These are phyloP conservation scores for Sedum album DNA, from an alignment of 164 flowering plant genomes.

Conservation along the genomic window DNA sequence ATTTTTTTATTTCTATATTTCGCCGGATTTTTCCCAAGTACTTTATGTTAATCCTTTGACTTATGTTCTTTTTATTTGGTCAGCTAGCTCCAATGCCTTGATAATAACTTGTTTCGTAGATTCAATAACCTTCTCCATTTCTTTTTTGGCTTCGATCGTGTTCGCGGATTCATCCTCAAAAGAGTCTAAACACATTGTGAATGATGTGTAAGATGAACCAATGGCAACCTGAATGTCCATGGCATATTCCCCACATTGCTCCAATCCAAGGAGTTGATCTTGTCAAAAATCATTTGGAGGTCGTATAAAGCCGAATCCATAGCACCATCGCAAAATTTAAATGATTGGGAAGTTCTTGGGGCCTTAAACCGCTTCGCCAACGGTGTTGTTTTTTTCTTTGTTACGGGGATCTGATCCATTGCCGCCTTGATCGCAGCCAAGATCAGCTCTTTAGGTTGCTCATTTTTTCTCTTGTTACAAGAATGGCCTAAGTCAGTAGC, in stretches of 20 bases:
- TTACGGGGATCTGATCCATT: not conserved
- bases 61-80: not conserved
- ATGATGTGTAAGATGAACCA: not conserved
- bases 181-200: not conserved
- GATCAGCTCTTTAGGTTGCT: not conserved
- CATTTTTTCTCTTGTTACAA: not conserved
- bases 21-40: no score
- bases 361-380: not conserved
- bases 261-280: not conserved
- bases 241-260: not conserved
- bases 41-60: not conserved
- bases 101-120: not conserved
- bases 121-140: not conserved
- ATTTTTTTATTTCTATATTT: no score
- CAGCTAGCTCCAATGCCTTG: not conserved
- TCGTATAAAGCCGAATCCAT: not conserved
- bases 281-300: not conserved
- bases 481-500: not conserved
- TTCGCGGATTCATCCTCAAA: not conserved
- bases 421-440: not conserved
- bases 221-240: not conserved
- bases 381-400: not conserved
- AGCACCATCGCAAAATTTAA: not conserved
- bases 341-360: not conserved
- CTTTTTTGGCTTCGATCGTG: not conserved